Evolutionary conservation across 2,329 filamentous ascomycete genomes (phyloP).

Genomic region (Didymella segeticola): DNA sequence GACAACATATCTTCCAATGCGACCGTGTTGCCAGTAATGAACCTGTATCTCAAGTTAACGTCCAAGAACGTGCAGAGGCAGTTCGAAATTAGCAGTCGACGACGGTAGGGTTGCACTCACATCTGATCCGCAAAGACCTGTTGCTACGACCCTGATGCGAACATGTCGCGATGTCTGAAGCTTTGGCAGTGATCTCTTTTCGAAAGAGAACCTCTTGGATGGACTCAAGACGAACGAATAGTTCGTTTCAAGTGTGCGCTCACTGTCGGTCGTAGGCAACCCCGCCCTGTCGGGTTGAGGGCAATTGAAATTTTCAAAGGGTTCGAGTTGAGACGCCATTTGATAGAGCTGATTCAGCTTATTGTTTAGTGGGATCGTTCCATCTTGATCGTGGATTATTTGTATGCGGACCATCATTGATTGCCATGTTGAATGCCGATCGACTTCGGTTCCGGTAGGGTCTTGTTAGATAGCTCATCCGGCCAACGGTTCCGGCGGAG

Average conservation of each 20-base stretch:
- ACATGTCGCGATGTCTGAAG: conserved; percentile 72
- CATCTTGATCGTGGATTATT: neutral
- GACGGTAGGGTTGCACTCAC: conserved; percentile 16
- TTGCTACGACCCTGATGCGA: conserved; percentile 78
- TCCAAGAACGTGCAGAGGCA: neutral
- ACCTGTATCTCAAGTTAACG: conserved; percentile 3
- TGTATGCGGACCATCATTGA: neutral
- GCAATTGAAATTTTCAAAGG: neutral
- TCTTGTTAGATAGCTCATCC: neutral
- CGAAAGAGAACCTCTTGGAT: conserved; percentile 54
- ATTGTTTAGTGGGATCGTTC: neutral
- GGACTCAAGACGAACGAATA: conserved; percentile 14
- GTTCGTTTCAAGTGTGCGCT: neutral
- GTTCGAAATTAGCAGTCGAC: neutral
- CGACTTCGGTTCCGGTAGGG: neutral
- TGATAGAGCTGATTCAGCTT: neutral
- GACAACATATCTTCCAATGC: conserved; percentile 33
- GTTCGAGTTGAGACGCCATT: neutral
- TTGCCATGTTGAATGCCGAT: neutral
- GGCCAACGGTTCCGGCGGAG: neutral
- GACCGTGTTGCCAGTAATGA: conserved; percentile 33
- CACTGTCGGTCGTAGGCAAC: neutral
- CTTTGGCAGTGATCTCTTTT: conserved; percentile 71
- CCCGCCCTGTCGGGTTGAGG: neutral
- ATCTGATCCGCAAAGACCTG: conserved; percentile 80